Evolutionary conservation across 331 rosid species (phyloP).

Genomic region (Malus hybrid): DNA sequence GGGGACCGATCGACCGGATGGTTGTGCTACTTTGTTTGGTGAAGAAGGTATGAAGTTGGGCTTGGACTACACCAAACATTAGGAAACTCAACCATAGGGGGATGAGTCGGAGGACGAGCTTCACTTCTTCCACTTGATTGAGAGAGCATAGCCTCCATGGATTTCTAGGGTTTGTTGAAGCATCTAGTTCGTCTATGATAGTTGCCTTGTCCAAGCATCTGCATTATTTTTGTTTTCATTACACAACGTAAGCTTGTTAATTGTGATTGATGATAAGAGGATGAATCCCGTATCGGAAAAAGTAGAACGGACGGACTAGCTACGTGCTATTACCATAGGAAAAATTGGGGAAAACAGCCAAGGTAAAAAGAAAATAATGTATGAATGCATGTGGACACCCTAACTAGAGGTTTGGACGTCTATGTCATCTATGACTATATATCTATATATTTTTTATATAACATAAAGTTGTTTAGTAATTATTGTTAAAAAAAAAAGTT

Average conservation of each 20-base stretch:
- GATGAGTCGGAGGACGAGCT: slow-evolving; percentile 44
- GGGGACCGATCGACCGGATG: slow-evolving; percentile 31
- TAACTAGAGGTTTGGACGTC: too few species aligned
- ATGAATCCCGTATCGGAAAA: too few species aligned
- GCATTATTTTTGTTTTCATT: neutral
- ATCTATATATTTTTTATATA: too few species aligned
- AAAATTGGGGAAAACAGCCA: neutral
- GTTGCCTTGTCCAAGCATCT: slow-evolving; percentile 41
- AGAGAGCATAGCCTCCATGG: slow-evolving; percentile 36
- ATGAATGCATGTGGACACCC: neutral
- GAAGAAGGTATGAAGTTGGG: slow-evolving; percentile 36
- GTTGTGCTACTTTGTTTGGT: slow-evolving; percentile 45
- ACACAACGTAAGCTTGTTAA: neutral
- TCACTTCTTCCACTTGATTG: slow-evolving; percentile 53
- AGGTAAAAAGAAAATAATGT: neutral
- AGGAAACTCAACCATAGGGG: slow-evolving; percentile 52
- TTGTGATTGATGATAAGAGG: too few species aligned
- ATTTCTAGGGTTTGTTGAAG: slow-evolving; percentile 29
- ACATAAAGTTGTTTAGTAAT: too few species aligned
- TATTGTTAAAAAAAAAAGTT: too few species aligned
- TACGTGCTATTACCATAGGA: neutral
- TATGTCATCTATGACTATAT: too few species aligned
- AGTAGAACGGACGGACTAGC: neutral
- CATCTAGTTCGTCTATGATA: slow-evolving; percentile 15
- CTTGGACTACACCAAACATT: slow-evolving; percentile 28